These are phyloP conservation scores for Eucalyptus pauciflora DNA, from an alignment of 345 rosid genomes.

Conservation along the genomic window DNA sequence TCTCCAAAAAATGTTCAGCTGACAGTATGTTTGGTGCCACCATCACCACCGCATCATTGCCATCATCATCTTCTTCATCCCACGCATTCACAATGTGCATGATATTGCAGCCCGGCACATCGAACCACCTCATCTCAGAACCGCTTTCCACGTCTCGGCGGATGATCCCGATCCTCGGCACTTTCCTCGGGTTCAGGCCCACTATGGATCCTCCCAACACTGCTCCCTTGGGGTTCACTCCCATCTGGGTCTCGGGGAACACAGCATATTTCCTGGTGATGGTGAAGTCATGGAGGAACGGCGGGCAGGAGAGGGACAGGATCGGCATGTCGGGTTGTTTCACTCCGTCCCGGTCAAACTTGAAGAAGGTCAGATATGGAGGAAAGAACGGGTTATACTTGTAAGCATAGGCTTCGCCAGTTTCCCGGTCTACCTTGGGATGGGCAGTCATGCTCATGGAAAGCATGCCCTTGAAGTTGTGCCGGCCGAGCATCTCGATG, in stretches of 20 bases:
- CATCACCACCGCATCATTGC: conserved; percentile 3
- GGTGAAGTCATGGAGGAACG: conserved; percentile 44
- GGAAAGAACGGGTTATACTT: conserved; percentile 30
- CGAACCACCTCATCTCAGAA: conserved; percentile 29
- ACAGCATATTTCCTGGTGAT: conserved; percentile 33
- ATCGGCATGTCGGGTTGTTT: conserved; percentile 40
- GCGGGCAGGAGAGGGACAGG: conserved; percentile 28
- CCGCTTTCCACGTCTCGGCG: conserved; percentile 25
- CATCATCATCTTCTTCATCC: conserved; percentile 32
- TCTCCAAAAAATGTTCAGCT: conserved; percentile 27
- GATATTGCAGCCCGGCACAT: conserved; percentile 34
- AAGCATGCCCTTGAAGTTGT: conserved; percentile 30
- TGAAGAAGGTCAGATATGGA: conserved; percentile 27
- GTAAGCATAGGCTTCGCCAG: conserved; percentile 40
- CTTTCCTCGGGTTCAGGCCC: conserved; percentile 14
- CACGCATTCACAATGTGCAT: conserved; percentile 35
- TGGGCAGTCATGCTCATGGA: conserved; percentile 53
- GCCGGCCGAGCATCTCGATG: conserved; percentile 20
- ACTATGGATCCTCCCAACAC: conserved; percentile 27
- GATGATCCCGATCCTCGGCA: conserved; percentile 24
- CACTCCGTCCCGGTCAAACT: conserved; percentile 21
- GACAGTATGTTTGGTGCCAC: conserved; percentile 36
- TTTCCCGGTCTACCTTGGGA: conserved; percentile 27
- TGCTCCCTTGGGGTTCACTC: conserved; percentile 37
- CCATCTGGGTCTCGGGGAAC: conserved; percentile 36